Base-by-base conservation (phyloP, 1,284 basidiomycete species). In the Sporisorium graminicola region DNA sequence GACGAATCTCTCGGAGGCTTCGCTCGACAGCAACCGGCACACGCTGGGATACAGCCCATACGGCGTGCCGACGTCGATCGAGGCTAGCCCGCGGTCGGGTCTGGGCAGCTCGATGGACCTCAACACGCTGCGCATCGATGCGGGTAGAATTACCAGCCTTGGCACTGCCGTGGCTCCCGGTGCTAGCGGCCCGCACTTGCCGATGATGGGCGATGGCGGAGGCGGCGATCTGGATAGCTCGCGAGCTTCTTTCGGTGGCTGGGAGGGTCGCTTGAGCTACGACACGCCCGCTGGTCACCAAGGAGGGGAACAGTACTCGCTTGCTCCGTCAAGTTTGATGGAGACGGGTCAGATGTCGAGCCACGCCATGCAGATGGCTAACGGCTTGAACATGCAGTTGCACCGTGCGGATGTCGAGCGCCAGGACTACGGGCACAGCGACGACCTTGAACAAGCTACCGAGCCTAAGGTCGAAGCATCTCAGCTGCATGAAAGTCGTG, bases 1-100 rank as follows among this genome's bases (percentile, higher is more conserved):
- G 16, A 75, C 73, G 10, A 75, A 62, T 27, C 64, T 75, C 0
- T 75, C 73, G 14, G 73, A 75, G 37, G 59, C 66, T 3, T 75
- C 73, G 35, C 50, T 70, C 22, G 73, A 75, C 29, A 75, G 73
- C 40, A 43, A 18, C 18, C 59, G 63, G 16, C 66, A 54, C 10
- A 47, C 56, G 27, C 24, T 74, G 22, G 71, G 65, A 0, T 66
- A 66, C 54, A 72, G 69, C 49, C 64, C 69, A 1, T 72, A 66
- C 40, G 69, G 69, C 6, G 52, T 72, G 3, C 20, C 69, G 1
- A 51, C 69, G 26, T 65, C 62, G 29, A 65, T 66, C 49, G 73
- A 75, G 33, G 67, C 66, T 0, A 75, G 67, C n/a, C 67, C 73
- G 10, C 47, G 73, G 5, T 63, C 63, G 0, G 64, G 67, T 2